phyloP scores from a whole-genome alignment of 2,329 filamentous ascomycete genomes.

The Hypoxylon rubiginosum region DNA sequence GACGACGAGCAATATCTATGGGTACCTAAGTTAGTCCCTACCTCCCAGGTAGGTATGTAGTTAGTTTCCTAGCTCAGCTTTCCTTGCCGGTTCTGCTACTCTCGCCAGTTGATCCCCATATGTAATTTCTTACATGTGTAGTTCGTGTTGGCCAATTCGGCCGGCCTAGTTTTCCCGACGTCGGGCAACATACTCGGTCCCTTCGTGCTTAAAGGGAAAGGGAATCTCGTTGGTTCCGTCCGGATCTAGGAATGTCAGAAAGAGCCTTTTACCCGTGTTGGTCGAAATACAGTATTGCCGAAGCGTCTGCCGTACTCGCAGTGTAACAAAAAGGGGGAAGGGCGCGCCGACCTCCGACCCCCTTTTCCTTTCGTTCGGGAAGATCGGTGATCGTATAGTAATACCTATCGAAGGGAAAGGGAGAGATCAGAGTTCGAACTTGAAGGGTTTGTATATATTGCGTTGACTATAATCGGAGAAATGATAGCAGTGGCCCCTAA shows the following conservation, averaged over 20 bases:
- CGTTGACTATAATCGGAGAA: conserved; percentile 4
- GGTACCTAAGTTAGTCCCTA: not conserved
- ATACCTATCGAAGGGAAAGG: not conserved
- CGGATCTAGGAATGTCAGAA: conserved; percentile 8
- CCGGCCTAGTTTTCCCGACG: conserved; percentile 3
- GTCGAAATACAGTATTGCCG: conserved; percentile 24
- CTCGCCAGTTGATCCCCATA: conserved; percentile 1
- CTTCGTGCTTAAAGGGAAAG: not conserved
- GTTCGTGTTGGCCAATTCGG: conserved; percentile 9
- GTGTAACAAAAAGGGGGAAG: conserved; percentile 19
- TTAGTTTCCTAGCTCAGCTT: not conserved
- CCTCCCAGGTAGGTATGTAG: too few species aligned
- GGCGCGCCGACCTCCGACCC: conserved; percentile 4
- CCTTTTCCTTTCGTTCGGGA: conserved; percentile 3
- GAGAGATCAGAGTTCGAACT: not conserved
- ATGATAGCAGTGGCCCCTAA: conserved; percentile 3
- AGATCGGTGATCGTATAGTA: conserved; percentile 9
- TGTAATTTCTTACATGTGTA: conserved; percentile 1
- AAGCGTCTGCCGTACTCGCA: conserved; percentile 13
- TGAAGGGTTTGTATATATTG: conserved; percentile 4
- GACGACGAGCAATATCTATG: conserved; percentile 1
- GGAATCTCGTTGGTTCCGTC: conserved; percentile 11
- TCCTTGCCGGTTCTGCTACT: not conserved
- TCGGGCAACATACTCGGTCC: conserved; percentile 3
- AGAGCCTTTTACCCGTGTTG: conserved; percentile 11